A percentile compares a stretch with the other conserved stretches of the same genome.
Conservation (phyloP, 1,284 basidiomycete species). For the Ustilago curta region DNA sequence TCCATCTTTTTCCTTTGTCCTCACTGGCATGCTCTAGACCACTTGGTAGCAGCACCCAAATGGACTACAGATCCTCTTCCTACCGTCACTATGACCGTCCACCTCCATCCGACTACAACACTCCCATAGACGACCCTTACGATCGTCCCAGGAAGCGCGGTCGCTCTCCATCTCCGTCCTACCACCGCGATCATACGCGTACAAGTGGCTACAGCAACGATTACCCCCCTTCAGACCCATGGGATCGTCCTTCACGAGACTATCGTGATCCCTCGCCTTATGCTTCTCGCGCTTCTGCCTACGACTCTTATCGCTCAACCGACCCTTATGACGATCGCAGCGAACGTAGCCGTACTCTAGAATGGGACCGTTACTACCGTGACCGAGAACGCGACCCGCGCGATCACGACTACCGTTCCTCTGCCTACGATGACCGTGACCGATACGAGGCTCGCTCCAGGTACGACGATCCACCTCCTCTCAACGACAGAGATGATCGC, state of each 20-base stretch:
- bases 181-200: conserved; percentile 38
- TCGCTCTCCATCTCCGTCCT: conserved; percentile 45
- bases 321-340: conserved; percentile 40
- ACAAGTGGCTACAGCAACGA: conserved; percentile 34
- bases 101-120: conserved; percentile 3
- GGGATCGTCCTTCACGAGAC: conserved; percentile 44
- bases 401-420: conserved; percentile 30
- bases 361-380: conserved; percentile 52
- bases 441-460: conserved; percentile 40
- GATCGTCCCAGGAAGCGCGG: conserved; percentile 49
- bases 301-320: conserved; percentile 35
- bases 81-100: conserved; percentile 43
- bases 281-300: conserved; percentile 27
- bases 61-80: conserved; percentile 45
- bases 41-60: too few relatives aligned
- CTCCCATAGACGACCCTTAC: conserved; percentile 37
- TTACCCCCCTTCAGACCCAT: conserved; percentile 36
- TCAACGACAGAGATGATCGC: conserved; percentile 27
- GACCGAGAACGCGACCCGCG: conserved; percentile 43
- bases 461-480: conserved; percentile 35
- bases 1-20: neutral
- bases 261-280: conserved; percentile 36
- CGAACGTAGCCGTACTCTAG: conserved; percentile 37
- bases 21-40: conserved; percentile 14
- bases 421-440: conserved; percentile 34